These are phyloP conservation scores for Solanum tacnaense DNA, from an alignment of 257 asterid genomes.

Conservation along the genomic window DNA sequence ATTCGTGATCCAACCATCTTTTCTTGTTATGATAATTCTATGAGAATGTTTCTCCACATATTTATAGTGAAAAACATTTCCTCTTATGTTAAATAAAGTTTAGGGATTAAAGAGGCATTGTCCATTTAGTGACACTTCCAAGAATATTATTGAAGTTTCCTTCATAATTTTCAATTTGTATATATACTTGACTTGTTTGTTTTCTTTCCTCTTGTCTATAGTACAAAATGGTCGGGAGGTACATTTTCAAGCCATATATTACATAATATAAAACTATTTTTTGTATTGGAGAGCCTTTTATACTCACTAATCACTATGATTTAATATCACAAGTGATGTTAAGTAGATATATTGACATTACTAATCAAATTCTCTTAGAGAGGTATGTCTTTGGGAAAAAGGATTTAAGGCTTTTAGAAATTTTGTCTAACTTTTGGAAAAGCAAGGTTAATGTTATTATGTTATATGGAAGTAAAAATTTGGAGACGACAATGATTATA, in stretches of 20 bases:
- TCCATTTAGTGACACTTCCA: neutral
- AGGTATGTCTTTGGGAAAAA: neutral
- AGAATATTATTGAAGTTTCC: neutral
- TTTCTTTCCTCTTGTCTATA: neutral
- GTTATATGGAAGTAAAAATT: no score
- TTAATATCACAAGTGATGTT: no score
- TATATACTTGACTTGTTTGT: neutral
- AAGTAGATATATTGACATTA: neutral
- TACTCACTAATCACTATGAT: neutral
- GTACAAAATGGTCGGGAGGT: neutral
- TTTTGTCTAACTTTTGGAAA: neutral
- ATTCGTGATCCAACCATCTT: neutral
- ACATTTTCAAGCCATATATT: neutral
- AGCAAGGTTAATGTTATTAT: no score
- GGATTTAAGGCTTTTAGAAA: no score
- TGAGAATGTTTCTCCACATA: neutral
- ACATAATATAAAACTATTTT: neutral
- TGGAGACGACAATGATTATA: neutral
- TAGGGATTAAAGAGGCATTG: neutral
- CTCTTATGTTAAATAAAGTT: neutral
- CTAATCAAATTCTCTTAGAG: neutral
- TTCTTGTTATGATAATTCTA: neutral
- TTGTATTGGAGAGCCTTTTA: neutral
- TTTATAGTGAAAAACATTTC: neutral
- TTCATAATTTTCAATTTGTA: neutral